phyloP scores from a whole-genome alignment of 2,329 filamentous ascomycete genomes.

The Meredithiella fracta region DNA sequence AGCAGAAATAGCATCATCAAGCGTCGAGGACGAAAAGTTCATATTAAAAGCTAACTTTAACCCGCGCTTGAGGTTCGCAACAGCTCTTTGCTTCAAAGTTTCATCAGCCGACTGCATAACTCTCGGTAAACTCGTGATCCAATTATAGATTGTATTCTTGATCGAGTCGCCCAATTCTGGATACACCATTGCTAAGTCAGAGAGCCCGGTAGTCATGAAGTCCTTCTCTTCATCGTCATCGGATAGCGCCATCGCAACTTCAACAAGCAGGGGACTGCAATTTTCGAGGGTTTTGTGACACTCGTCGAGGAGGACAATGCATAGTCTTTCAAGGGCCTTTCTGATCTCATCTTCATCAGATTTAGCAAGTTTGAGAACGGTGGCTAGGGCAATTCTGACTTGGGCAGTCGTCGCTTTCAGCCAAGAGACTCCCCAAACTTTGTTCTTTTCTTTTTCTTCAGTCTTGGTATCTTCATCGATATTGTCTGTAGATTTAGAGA shows the following conservation, averaged over 20 bases:
- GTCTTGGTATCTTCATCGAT: background rate
- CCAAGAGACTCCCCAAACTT: conserved; percentile 43
- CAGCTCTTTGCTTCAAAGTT: conserved; percentile 50
- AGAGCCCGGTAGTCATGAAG: conserved; percentile 34
- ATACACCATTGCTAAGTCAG: conserved; percentile 46
- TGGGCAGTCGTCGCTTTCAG: conserved; percentile 64
- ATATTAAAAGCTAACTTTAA: conserved; percentile 49
- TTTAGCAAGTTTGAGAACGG: conserved; percentile 56
- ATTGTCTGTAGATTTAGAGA: background rate
- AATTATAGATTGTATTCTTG: conserved; percentile 58
- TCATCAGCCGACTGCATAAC: conserved; percentile 77
- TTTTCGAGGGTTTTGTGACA: conserved; percentile 58
- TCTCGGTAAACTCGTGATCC: conserved; percentile 65
- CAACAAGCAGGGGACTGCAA: conserved; percentile 55
- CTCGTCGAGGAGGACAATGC: conserved; percentile 58
- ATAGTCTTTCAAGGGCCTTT: conserved; percentile 50
- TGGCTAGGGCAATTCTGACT: conserved; percentile 66
- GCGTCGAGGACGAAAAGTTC: conserved; percentile 44
- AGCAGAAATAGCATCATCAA: conserved; percentile 50
- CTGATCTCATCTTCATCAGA: conserved; percentile 56
- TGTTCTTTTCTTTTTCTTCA: conserved; percentile 20
- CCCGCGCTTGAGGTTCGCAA: conserved; percentile 62
- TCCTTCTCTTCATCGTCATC: conserved; percentile 22
- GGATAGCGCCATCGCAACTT: conserved; percentile 60
- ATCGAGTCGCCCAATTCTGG: conserved; percentile 44